Evolutionary conservation across 2,329 filamentous ascomycete species (phyloP), one percentile per base, ranked within the genome.

Genomic region (Colletotrichum phormii): DNA sequence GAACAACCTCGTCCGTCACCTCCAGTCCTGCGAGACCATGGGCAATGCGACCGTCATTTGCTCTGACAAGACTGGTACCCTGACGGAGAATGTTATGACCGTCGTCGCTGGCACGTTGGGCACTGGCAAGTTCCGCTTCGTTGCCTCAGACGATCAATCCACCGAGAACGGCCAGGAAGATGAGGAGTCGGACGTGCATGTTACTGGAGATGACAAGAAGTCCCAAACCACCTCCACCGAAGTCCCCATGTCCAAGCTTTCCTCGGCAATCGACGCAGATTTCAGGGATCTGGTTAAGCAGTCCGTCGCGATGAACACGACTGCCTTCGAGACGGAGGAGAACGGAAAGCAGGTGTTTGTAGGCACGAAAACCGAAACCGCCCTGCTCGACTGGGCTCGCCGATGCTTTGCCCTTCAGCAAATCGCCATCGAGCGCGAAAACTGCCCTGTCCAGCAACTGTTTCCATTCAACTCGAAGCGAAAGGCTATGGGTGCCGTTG

Each of bases 21-120:
- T 91, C 42, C 85, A 88, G 63, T 89, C 89, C 1, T 90, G 89
- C 75, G 89, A 91, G 75, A 90, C 89, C 6, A 91, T 91, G 89
- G 89, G 89, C 8, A 91, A 91, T 76, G 89, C 89, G 9, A 91
- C 89, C 0, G 89, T 87, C 8, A 87, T 92, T 61, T 92, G 90
- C 78, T 91, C 89, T 0, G 90, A 92, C 76, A 92, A 92, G 79
- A 92, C 90, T 0, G 90, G 90, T 4, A 92, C 90, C 0, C 81
- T 92, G 26, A 92, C 90, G 0, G 87, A 90, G 75, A 91, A 91
- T 74, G 88, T 88, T 75, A 92, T 92, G 89, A 89, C 84, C 5
- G 87, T 90, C 3, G 89, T 91, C 18, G 85, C 86, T 46, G 89
- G 89, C 8, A 88, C 11, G 75, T 91, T 37, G 89, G 89, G 13